These are phyloP conservation scores for Glebionis coronaria DNA, from an alignment of 129 eudicot species.

Conservation along the genomic window DNA sequence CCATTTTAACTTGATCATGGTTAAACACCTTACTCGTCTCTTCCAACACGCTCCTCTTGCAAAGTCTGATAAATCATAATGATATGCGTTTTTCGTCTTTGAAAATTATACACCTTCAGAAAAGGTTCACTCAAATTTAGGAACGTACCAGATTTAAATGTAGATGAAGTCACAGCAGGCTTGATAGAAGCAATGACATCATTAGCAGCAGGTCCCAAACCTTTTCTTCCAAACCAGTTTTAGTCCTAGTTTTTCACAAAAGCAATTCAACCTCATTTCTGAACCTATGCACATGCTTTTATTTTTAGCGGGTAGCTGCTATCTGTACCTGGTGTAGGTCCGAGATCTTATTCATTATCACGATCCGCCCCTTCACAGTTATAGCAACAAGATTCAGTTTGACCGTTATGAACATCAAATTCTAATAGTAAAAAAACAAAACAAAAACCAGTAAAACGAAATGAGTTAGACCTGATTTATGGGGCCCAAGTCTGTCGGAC, in stretches of 20 bases:
- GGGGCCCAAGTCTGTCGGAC: too few relatives aligned
- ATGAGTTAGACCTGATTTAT: too few relatives aligned
- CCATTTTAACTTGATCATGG: background rate
- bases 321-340: too few relatives aligned
- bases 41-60: background rate
- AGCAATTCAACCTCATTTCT: conserved; percentile 67
- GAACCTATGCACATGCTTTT: too few relatives aligned
- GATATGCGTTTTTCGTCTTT: background rate
- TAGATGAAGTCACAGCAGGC: conserved; percentile 44
- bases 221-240: conserved; percentile 84
- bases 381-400: too few relatives aligned
- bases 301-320: too few relatives aligned
- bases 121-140: background rate
- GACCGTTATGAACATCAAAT: too few relatives aligned
- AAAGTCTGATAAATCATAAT: background rate
- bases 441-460: too few relatives aligned
- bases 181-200: conserved; percentile 67
- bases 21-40: conserved; percentile 2
- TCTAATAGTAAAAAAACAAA: too few relatives aligned
- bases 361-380: too few relatives aligned
- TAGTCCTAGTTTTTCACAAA: conserved; percentile 80
- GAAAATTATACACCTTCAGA: conserved; percentile 8
- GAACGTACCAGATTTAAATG: conserved; percentile 64
- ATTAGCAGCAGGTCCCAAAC: conserved; percentile 76
- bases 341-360: too few relatives aligned